Percentiles rank a stretch among this genome's conserved stretches.
phyloP scores from a whole-genome alignment of 306 rosid genomes.

The Pachyrhizus erosus region DNA sequence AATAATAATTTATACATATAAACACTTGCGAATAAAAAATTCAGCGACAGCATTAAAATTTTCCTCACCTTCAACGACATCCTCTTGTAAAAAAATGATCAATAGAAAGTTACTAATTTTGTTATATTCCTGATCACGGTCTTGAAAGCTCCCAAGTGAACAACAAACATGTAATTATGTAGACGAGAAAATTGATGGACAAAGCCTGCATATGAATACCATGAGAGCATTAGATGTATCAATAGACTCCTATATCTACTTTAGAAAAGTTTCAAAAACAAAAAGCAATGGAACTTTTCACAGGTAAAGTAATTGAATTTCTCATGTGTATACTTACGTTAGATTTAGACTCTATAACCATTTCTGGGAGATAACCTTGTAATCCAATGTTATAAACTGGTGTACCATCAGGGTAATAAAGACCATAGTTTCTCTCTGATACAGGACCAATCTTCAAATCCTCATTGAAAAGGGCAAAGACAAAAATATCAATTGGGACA shows the following conservation, averaged over 20 bases:
- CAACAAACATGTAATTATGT: conserved; percentile 38
- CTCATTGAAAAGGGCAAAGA: conserved; percentile 95
- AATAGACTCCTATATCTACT: not conserved
- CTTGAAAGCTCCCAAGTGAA: conserved; percentile 46
- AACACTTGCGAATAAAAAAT: conserved; percentile 9
- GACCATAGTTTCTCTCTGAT: conserved; percentile 93
- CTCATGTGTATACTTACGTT: conserved; percentile 52
- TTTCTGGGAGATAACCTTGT: conserved; percentile 62
- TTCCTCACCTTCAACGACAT: conserved; percentile 48
- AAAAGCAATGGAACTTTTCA: conserved; percentile 11
- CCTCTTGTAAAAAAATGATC: conserved; percentile 36
- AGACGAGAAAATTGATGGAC: conserved; percentile 54
- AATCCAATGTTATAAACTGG: conserved; percentile 83
- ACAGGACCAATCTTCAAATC: conserved; percentile 74
- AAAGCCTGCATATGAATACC: conserved; percentile 56
- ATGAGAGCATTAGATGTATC: conserved; percentile 9
- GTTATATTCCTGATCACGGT: conserved; percentile 42
- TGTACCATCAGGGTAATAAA: conserved; percentile 74
- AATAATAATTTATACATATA: too few species aligned
- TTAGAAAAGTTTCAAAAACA: not conserved
- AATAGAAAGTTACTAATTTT: conserved; percentile 25
- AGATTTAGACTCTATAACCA: conserved; percentile 56
- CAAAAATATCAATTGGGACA: conserved; percentile 73
- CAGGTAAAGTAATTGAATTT: not conserved
- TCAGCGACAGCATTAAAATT: not conserved